Evolutionary conservation across 2,329 filamentous ascomycete species (phyloP).

Genomic region (Celoporthe dispersa): DNA sequence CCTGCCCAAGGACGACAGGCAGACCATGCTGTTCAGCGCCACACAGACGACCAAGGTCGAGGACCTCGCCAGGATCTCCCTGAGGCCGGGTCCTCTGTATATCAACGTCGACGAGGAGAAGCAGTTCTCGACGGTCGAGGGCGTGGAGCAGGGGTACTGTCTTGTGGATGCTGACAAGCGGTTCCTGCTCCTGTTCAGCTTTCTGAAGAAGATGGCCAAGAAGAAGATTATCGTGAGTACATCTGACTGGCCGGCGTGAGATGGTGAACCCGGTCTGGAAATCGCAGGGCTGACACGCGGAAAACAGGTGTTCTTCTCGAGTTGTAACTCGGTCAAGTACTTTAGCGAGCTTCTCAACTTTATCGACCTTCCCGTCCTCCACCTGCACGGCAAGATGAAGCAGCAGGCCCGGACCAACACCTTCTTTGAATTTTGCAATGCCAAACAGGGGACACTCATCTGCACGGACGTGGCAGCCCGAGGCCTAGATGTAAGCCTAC

Average conservation of each 20-base stretch:
- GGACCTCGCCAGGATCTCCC: constrained; percentile 90
- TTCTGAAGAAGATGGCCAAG: constrained; percentile 87
- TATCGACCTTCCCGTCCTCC: constrained; percentile 88
- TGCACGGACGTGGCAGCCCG: constrained; percentile 96
- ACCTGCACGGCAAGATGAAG: constrained; percentile 94
- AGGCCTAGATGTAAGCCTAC: constrained; percentile 75
- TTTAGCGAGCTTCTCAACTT: constrained; percentile 96
- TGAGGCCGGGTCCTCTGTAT: constrained; percentile 88
- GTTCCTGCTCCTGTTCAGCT: constrained; percentile 91
- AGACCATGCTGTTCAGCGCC: constrained; percentile 98
- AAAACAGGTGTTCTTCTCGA: constrained; percentile 79
- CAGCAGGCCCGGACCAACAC: constrained; percentile 99
- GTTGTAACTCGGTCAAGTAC: constrained; percentile 93
- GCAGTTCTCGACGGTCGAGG: constrained; percentile 89
- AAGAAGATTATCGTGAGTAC: constrained; percentile 87
- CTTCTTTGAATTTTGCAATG: constrained; percentile 88
- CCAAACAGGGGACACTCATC: constrained; percentile 83
- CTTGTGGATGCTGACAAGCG: constrained; percentile 92
- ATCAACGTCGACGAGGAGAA: constrained; percentile 95
- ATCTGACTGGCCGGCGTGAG: background rate
- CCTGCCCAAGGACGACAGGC: constrained; percentile 80
- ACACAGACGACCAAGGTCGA: constrained; percentile 99
- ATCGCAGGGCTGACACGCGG: background rate
- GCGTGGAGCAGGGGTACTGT: constrained; percentile 94
- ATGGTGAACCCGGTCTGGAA: background rate